Conservation (phyloP, 306 rosid genomes). For the Nissolia schottii region DNA sequence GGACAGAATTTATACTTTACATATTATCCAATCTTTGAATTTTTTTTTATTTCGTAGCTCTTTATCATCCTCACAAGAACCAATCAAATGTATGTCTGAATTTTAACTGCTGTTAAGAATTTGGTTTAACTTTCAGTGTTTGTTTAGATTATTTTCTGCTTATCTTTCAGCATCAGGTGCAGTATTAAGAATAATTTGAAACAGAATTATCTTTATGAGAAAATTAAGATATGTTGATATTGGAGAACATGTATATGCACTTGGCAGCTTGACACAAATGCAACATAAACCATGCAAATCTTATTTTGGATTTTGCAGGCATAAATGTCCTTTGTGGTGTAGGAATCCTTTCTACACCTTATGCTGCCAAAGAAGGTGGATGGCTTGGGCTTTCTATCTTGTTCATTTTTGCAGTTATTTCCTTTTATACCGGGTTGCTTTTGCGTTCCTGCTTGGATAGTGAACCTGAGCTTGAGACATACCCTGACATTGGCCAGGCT, state of each 20-base stretch:
- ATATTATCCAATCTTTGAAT: background rate
- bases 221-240: background rate
- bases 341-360: conserved; percentile 93
- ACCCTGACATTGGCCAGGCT: conserved; percentile 96
- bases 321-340: conserved; percentile 94
- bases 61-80: background rate
- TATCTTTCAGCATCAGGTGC: background rate
- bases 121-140: background rate
- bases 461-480: conserved; percentile 88
- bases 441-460: conserved; percentile 88
- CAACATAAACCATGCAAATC: conserved; percentile 10
- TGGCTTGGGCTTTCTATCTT: conserved; percentile 75
- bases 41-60: background rate
- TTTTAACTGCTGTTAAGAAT: too few relatives aligned
- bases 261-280: background rate
- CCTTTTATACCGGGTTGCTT: conserved; percentile 91
- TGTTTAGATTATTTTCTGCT: background rate
- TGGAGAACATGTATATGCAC: background rate
- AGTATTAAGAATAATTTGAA: background rate
- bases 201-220: background rate
- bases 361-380: conserved; percentile 85
- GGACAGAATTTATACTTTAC: background rate
- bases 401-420: conserved; percentile 65
- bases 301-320: conserved; percentile 52
- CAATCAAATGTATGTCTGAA: background rate